Conservation (phyloP, 2,329 filamentous ascomycete genomes). For the Zasmidium citrigriseum region DNA sequence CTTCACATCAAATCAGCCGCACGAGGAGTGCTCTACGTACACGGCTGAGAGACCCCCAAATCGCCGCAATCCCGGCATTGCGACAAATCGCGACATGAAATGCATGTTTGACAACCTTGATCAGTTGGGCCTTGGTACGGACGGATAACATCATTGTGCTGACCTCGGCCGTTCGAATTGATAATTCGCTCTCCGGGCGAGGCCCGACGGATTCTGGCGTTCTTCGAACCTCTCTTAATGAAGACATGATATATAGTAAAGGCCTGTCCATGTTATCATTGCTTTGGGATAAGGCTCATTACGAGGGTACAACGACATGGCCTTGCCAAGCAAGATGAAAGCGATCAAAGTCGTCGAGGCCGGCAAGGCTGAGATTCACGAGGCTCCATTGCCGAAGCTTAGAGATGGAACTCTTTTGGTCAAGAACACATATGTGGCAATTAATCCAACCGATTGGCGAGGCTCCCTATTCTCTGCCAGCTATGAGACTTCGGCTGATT, state of each 20-base stretch:
- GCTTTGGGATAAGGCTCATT: no score
- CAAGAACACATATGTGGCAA: conserved; percentile 52
- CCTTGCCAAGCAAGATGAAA: conserved; percentile 32
- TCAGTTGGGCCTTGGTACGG: no score
- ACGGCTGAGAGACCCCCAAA: no score
- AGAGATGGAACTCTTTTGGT: conserved; percentile 55
- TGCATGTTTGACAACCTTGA: no score
- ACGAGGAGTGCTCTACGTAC: no score
- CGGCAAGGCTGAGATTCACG: conserved; percentile 42
- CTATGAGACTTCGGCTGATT: neutral
- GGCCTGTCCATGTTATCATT: no score
- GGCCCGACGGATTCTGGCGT: no score
- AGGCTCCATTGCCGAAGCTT: conserved; percentile 44
- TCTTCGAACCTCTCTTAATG: no score
- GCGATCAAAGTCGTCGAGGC: conserved; percentile 36
- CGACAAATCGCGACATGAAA: no score
- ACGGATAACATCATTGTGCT: neutral
- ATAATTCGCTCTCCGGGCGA: neutral
- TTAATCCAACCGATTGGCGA: conserved; percentile 60
- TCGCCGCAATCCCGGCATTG: no score
- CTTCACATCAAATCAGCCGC: no score
- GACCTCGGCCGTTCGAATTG: neutral
- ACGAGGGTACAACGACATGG: neutral
- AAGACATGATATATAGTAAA: no score
- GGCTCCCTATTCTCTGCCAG: neutral